Evolutionary conservation across 2,329 filamentous ascomycete species (phyloP).

Genomic region (Xylariomycetidae sp.): DNA sequence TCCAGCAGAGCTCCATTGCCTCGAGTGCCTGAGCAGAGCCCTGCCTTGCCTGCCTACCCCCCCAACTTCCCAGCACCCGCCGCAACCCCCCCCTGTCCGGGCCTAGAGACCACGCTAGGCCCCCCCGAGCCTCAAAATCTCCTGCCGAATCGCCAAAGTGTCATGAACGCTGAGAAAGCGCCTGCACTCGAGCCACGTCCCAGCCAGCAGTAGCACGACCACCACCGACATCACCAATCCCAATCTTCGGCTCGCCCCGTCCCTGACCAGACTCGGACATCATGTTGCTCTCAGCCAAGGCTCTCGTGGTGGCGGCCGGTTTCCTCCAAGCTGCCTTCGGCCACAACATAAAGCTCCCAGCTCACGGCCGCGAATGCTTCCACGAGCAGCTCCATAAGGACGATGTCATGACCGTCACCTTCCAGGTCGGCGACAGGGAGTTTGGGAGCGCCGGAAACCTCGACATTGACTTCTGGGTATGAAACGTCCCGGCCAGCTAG

Average conservation of each 20-base stretch:
- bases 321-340: conserved; percentile 49
- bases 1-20: too few species aligned
- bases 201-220: too few species aligned
- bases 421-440: conserved; percentile 95
- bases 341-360: conserved; percentile 93
- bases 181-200: too few species aligned
- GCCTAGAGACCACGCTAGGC: conserved; percentile 13
- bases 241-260: too few species aligned
- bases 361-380: conserved; percentile 96
- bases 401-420: conserved; percentile 97
- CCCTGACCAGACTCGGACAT: conserved; percentile 13
- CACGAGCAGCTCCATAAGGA: conserved; percentile 88
- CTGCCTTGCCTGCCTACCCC: neutral
- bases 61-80: conserved; percentile 1
- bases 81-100: neutral
- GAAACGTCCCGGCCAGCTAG: conserved; percentile 26
- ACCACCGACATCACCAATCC: too few species aligned
- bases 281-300: conserved; percentile 39
- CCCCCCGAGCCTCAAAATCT: conserved; percentile 10
- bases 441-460: conserved; percentile 92
- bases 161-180: too few species aligned
- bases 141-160: conserved; percentile 21
- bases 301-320: conserved; percentile 48
- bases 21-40: too few species aligned
- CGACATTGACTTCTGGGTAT: conserved; percentile 97